Percentiles rank a stretch among this genome's conserved stretches.
phyloP scores from a whole-genome alignment of 2,329 filamentous ascomycete genomes.

The Orbilia ellipsospora region DNA sequence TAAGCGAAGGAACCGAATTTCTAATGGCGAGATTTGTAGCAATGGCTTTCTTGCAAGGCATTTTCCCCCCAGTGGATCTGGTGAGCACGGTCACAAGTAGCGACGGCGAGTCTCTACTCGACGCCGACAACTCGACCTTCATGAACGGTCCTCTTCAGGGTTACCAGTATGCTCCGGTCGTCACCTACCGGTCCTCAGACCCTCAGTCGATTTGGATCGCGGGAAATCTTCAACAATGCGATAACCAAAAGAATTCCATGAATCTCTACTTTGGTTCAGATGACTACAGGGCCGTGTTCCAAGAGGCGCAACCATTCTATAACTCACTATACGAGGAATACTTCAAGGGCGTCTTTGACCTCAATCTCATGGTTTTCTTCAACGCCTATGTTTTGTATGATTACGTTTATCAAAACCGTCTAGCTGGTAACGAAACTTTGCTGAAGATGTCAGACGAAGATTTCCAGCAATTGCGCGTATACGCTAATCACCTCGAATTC shows the following conservation, averaged over 20 bases:
- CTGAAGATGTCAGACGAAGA: slow-evolving; percentile 30
- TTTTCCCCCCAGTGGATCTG: slow-evolving; percentile 34
- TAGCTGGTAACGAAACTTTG: slow-evolving; percentile 30
- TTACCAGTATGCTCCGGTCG: slow-evolving; percentile 44
- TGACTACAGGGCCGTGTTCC: slow-evolving; percentile 24
- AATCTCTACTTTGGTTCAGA: slow-evolving; percentile 29
- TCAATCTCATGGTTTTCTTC: slow-evolving; percentile 33
- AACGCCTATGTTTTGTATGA: slow-evolving; percentile 34
- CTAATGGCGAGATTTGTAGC: slow-evolving; percentile 26
- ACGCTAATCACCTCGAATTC: slow-evolving; percentile 47
- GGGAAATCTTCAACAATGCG: slow-evolving; percentile 20
- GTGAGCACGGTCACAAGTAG: slow-evolving; percentile 13
- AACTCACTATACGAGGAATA: slow-evolving; percentile 29
- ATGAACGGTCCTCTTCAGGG: slow-evolving; percentile 42
- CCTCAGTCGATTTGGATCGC: slow-evolving; percentile 38
- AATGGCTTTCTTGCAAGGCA: slow-evolving; percentile 48
- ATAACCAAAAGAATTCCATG: slow-evolving; percentile 21
- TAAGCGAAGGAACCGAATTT: not conserved
- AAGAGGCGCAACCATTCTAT: slow-evolving; percentile 28
- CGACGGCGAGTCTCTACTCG: not conserved
- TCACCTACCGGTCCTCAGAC: slow-evolving; percentile 35
- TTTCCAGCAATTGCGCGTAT: slow-evolving; percentile 28
- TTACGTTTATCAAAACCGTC: slow-evolving; percentile 47
- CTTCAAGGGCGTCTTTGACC: slow-evolving; percentile 37
- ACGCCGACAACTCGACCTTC: slow-evolving; percentile 46